These are phyloP conservation scores for Tieghemostelium lacteum DNA, from an alignment of 78 protist species.

Conservation along the genomic window DNA sequence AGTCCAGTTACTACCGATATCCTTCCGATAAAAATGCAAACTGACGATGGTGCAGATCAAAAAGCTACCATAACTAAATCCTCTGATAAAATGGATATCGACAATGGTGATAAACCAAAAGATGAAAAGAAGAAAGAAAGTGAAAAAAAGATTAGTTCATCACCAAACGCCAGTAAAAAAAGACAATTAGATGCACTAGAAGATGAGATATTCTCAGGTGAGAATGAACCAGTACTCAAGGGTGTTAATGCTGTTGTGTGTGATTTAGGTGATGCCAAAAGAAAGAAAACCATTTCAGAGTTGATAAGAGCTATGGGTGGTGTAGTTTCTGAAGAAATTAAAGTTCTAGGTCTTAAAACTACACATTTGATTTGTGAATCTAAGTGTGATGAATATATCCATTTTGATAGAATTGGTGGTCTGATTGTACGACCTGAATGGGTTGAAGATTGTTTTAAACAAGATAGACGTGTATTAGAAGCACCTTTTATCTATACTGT, in stretches of 20 bases:
- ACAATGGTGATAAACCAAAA: not conserved
- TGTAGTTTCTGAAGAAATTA: slow-evolving; percentile 2
- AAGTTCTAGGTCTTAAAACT: slow-evolving; percentile 20
- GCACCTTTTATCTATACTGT: not conserved
- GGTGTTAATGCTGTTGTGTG: too few relatives aligned
- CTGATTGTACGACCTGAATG: slow-evolving; percentile 28
- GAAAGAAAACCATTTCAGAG: too few relatives aligned
- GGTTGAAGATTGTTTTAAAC: slow-evolving; percentile 53
- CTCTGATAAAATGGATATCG: not conserved
- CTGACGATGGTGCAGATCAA: not conserved
- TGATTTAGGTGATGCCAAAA: too few relatives aligned
- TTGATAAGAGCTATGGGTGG: slow-evolving; percentile 36
- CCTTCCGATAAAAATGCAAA: not conserved
- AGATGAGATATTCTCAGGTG: too few relatives aligned
- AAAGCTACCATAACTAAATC: not conserved
- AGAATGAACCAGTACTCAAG: too few relatives aligned
- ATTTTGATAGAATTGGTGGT: slow-evolving; percentile 71
- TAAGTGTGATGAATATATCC: slow-evolving; percentile 22
- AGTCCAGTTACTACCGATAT: too few relatives aligned
- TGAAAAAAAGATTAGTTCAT: not conserved
- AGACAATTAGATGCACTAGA: too few relatives aligned
- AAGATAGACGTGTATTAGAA: not conserved
- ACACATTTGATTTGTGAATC: slow-evolving; percentile 50
- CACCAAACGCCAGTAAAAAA: too few relatives aligned
- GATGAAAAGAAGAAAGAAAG: not conserved